Evolutionary conservation across 2,329 filamentous ascomycete genomes (phyloP), one percentile per base, ranked within the genome.

Genomic region (Penicillium sp.): DNA sequence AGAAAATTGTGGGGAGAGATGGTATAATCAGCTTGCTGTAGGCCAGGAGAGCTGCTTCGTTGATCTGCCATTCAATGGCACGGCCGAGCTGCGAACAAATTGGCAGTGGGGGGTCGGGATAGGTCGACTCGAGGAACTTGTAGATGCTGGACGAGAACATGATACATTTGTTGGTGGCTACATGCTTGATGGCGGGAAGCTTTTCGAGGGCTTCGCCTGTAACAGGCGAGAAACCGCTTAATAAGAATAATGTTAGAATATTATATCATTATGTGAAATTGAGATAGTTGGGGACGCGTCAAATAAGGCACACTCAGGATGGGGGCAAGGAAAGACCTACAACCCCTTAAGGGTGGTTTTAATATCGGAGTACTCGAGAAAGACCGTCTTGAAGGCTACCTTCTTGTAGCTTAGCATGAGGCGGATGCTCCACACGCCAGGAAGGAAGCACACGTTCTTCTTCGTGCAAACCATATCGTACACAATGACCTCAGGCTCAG

Each of bases 391-490:
- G 60, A 77, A 77, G 18, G 75, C n/a, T 67, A 78, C 71, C 1
- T 66, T 46, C 62, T 78, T 78, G 50, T 77, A 78, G 58, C 77
- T 77, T 18, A 79, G 74, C 67, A 78, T 71, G 20, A 78, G 63
- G 52, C 76, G 75, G 58, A 76, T 76, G 48, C 74, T 71, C 74
- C 75, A 78, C 53, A 75, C 73, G 35, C 61, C 61, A 4, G 75
- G 75, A 40, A 75, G 77, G 65, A 78, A 77, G 63, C 75, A n/a
- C n/a, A n/a, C n/a, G n/a, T n/a, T n/a, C n/a, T n/a, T n/a, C n/a
- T n/a, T n/a, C n/a, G n/a, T n/a, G n/a, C n/a, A n/a, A n/a, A n/a
- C n/a, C n/a, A n/a, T n/a, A n/a, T n/a, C n/a, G n/a, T n/a, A n/a
- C n/a, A n/a, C n/a, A n/a, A n/a, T n/a, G n/a, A n/a, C n/a, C n/a